Evolutionary conservation across 371 early-diverging fungal species (phyloP).

Genomic region (Mucor circinelloides): DNA sequence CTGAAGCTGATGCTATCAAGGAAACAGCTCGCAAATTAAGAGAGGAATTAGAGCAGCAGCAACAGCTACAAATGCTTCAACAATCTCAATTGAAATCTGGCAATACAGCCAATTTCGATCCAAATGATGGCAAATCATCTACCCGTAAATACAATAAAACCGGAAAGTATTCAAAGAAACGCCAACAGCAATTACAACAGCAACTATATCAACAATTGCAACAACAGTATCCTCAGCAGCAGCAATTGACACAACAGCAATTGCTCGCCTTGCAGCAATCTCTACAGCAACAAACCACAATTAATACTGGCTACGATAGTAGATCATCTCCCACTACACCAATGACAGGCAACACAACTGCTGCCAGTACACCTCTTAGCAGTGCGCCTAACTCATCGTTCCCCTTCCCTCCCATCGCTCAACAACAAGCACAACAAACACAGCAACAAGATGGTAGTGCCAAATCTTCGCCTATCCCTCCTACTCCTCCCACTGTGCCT

Average conservation of each 20-base stretch:
- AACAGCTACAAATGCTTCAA: constrained; percentile 21
- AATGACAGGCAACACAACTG: not conserved
- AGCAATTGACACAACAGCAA: constrained; percentile 35
- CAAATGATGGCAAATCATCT: constrained; percentile 37
- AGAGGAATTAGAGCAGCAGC: constrained; percentile 40
- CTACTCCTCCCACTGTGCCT: constrained; percentile 2
- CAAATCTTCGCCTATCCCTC: constrained; percentile 8
- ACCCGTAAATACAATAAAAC: constrained; percentile 67
- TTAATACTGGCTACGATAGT: constrained; percentile 3
- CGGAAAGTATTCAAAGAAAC: constrained; percentile 68
- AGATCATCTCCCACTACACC: constrained; percentile 9
- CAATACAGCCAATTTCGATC: not conserved
- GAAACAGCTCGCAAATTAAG: constrained; percentile 42
- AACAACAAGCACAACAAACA: constrained; percentile 9
- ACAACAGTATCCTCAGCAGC: constrained; percentile 28
- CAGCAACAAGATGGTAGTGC: not conserved
- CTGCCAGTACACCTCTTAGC: constrained; percentile 1
- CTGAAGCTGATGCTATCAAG: constrained; percentile 42
- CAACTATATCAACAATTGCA: constrained; percentile 29
- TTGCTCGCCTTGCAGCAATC: constrained; percentile 35
- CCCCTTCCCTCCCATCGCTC: not conserved
- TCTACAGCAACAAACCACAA: constrained; percentile 14
- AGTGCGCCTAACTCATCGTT: not conserved
- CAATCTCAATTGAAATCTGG: constrained; percentile 13
- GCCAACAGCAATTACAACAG: constrained; percentile 30